phyloP scores from a whole-genome alignment of 805 yeast species.

The Wickerhamiella spandovensis region DNA sequence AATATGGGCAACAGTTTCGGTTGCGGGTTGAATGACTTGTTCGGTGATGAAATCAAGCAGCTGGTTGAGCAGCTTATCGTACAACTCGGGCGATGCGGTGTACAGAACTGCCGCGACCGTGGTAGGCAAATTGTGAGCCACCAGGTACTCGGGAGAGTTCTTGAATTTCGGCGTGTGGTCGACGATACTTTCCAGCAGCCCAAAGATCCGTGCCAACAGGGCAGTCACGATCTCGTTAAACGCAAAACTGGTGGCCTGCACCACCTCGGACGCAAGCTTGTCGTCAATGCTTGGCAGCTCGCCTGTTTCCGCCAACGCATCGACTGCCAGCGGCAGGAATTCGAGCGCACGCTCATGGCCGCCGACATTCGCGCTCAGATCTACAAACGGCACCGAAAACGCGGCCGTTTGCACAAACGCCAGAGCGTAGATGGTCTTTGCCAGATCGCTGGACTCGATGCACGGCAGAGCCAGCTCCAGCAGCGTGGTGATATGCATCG shows the following conservation, averaged over 20 bases:
- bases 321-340: conserved; percentile 10
- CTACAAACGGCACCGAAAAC: conserved; percentile 57
- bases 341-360: conserved; percentile 7
- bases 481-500: conserved; percentile 70
- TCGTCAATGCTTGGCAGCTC: conserved; percentile 25
- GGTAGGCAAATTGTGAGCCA: conserved; percentile 26
- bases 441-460: conserved; percentile 76
- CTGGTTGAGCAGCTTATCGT: conserved; percentile 18
- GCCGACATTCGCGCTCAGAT: conserved; percentile 28
- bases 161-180: conserved; percentile 35
- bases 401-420: conserved; percentile 58
- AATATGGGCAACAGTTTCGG: conserved; percentile 56
- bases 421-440: conserved; percentile 54
- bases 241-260: conserved; percentile 58
- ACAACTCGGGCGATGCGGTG: conserved; percentile 21
- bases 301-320: conserved; percentile 3
- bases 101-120: conserved; percentile 27
- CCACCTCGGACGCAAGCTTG: conserved; percentile 39
- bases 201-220: conserved; percentile 46
- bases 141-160: conserved; percentile 35
- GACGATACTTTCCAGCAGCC: conserved; percentile 55
- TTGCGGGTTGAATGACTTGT: conserved; percentile 42
- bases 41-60: conserved; percentile 40
- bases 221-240: conserved; percentile 47
- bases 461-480: conserved; percentile 61